A percentile compares a stretch with the other conserved stretches of the same genome.
Evolutionary conservation across 2,329 filamentous ascomycete genomes (phyloP).

Genomic region (Emergomyces orientalis): DNA sequence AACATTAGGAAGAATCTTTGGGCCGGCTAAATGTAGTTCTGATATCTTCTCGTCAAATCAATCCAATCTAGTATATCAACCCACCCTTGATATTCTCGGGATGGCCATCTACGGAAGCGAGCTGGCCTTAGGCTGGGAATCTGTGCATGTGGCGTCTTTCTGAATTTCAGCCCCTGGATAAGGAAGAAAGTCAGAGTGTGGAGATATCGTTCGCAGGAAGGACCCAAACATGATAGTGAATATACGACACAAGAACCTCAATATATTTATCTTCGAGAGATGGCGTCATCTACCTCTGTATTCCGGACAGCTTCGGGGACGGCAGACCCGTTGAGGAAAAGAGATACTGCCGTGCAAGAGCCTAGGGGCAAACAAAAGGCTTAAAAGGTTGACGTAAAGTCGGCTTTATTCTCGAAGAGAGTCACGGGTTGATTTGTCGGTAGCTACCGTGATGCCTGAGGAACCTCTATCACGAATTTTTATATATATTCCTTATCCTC

Average conservation of each 20-base stretch:
- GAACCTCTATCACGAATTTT: not conserved
- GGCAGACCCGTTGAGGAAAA: not conserved
- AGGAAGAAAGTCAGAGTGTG: constrained; percentile 20
- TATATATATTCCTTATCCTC: not conserved
- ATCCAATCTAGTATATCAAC: constrained; percentile 43
- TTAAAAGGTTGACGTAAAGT: not conserved
- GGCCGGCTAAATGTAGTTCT: not conserved
- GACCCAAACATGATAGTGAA: not conserved
- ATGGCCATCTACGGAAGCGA: constrained; percentile 60
- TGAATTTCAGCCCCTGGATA: constrained; percentile 54
- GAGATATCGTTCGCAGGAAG: constrained; percentile 10
- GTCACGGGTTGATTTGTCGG: not conserved
- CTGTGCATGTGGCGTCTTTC: constrained; percentile 56
- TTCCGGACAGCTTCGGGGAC: constrained; percentile 48
- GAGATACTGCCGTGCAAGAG: not conserved
- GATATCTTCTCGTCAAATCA: not conserved
- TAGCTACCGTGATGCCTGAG: no score
- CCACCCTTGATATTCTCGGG: constrained; percentile 49
- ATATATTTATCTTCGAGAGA: constrained; percentile 33
- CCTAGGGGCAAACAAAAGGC: not conserved
- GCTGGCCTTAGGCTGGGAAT: constrained; percentile 56
- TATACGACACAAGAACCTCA: not conserved
- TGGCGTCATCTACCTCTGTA: constrained; percentile 54
- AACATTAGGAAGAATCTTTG: not conserved
- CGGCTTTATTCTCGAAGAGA: not conserved